Evolutionary conservation across 257 asterid species (phyloP).

Genomic region (Gardenia jasminoides): DNA sequence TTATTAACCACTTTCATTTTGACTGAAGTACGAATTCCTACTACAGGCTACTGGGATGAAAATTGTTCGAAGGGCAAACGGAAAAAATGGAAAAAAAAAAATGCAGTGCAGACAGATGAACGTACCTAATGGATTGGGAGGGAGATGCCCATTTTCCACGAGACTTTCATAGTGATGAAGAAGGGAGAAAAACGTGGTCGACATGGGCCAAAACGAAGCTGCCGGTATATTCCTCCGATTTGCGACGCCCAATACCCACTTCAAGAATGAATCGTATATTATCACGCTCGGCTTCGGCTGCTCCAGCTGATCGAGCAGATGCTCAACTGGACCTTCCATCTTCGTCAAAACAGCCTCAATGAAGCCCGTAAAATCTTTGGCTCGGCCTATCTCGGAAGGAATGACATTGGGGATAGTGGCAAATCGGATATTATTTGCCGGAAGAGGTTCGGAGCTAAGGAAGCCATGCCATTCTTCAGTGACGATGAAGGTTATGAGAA

Average conservation of each 20-base stretch:
- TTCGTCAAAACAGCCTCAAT: conserved; percentile 26
- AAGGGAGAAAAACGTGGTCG: conserved; percentile 44
- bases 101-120: neutral
- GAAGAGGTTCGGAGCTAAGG: conserved; percentile 34
- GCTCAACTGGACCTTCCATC: conserved; percentile 52
- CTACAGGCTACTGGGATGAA: too few species aligned
- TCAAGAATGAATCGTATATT: conserved; percentile 35
- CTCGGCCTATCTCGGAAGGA: conserved; percentile 58
- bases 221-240: conserved; percentile 47
- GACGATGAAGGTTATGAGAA: conserved; percentile 41
- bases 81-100: neutral
- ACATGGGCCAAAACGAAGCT: conserved; percentile 49
- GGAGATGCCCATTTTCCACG: conserved; percentile 35
- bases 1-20: neutral
- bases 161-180: conserved; percentile 41
- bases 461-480: conserved; percentile 48
- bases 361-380: conserved; percentile 35
- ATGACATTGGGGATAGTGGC: conserved; percentile 52
- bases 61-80: too few species aligned
- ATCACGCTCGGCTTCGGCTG: conserved; percentile 35
- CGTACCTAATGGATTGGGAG: conserved; percentile 3
- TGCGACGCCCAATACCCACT: conserved; percentile 36
- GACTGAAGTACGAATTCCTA: neutral
- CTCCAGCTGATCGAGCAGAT: conserved; percentile 35
- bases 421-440: conserved; percentile 33